Percentiles rank a stretch among this genome's conserved stretches.
Conservation (phyloP, 768 basidiomycete genomes). For the Phylloporus arenicola region DNA sequence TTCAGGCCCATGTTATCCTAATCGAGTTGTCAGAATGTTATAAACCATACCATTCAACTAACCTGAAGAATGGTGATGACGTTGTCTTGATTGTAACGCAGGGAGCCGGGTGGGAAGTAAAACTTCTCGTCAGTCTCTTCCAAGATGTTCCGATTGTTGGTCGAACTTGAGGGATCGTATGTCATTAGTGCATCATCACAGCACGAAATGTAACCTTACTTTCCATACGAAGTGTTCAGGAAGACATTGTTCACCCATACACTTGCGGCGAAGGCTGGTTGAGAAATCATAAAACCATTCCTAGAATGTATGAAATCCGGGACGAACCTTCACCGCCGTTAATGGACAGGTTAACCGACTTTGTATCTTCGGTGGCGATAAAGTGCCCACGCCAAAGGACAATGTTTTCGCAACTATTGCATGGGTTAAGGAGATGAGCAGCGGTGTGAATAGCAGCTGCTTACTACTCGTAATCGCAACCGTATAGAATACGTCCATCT, state of each 20-base stretch:
- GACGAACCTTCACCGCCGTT: conserved; percentile 70
- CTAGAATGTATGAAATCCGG: neutral
- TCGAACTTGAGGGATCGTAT: conserved; percentile 38
- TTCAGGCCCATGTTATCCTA: conserved; percentile 81
- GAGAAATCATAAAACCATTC: neutral
- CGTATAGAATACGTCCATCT: conserved; percentile 74
- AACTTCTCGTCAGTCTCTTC: conserved; percentile 68
- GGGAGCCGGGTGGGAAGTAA: conserved; percentile 51
- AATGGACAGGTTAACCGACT: conserved; percentile 67
- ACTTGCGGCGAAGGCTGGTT: conserved; percentile 67
- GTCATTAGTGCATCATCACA: conserved; percentile 1
- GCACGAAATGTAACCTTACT: conserved; percentile 38
- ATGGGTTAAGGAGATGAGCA: conserved; percentile 2
- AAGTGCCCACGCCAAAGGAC: conserved; percentile 85
- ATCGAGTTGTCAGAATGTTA: conserved; percentile 1
- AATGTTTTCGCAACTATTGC: conserved; percentile 68
- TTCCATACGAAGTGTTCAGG: conserved; percentile 68
- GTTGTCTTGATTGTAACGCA: conserved; percentile 54
- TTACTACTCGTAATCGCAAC: conserved; percentile 84
- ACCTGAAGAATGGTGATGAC: conserved; percentile 76
- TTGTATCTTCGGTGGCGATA: conserved; percentile 51
- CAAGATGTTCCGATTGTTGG: conserved; percentile 54
- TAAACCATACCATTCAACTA: conserved; percentile 7
- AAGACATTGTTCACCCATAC: conserved; percentile 76
- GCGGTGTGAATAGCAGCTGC: conserved; percentile 20